These are phyloP conservation scores for Zygoascus meyerae DNA, from an alignment of 1,139 yeast genomes.

Conservation along the genomic window DNA sequence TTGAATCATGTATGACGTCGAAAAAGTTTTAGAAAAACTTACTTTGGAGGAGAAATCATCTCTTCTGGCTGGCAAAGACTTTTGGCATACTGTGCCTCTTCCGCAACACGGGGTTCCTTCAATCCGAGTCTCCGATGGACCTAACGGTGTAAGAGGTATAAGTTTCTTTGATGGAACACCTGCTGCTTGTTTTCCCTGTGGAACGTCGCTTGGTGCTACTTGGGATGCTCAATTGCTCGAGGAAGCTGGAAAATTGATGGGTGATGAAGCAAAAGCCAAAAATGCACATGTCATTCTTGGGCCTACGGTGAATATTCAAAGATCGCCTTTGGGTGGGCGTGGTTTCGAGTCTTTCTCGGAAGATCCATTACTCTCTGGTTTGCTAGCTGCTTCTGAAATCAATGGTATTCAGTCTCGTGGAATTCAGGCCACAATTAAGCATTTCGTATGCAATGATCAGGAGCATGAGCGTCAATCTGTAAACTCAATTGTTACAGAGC, in stretches of 20 bases:
- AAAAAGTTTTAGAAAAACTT: slow-evolving; percentile 39
- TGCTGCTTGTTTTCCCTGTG: slow-evolving; percentile 51
- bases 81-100: slow-evolving; percentile 51
- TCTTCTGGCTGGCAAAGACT: slow-evolving; percentile 33
- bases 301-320: slow-evolving; percentile 43
- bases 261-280: slow-evolving; percentile 45
- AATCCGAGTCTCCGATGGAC: slow-evolving; percentile 44
- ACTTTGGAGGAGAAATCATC: slow-evolving; percentile 45
- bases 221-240: slow-evolving; percentile 40
- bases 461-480: slow-evolving; percentile 50
- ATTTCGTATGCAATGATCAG: slow-evolving; percentile 55
- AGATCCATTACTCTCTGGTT: slow-evolving; percentile 55
- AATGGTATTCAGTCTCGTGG: slow-evolving; percentile 50
- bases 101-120: slow-evolving; percentile 42
- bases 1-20: slow-evolving; percentile 35
- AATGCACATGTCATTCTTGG: slow-evolving; percentile 48
- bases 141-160: slow-evolving; percentile 52
- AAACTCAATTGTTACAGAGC: slow-evolving; percentile 46
- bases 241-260: slow-evolving; percentile 46
- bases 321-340: slow-evolving; percentile 57
- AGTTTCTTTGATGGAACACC: slow-evolving; percentile 43
- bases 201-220: slow-evolving; percentile 42
- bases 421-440: slow-evolving; percentile 54
- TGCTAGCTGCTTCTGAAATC: slow-evolving; percentile 44
- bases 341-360: slow-evolving; percentile 59